Percentiles rank a stretch among this genome's conserved stretches.
These are phyloP conservation scores for Naganishia antarctica DNA, from an alignment of 768 basidiomycete species.

Conservation along the genomic window DNA sequence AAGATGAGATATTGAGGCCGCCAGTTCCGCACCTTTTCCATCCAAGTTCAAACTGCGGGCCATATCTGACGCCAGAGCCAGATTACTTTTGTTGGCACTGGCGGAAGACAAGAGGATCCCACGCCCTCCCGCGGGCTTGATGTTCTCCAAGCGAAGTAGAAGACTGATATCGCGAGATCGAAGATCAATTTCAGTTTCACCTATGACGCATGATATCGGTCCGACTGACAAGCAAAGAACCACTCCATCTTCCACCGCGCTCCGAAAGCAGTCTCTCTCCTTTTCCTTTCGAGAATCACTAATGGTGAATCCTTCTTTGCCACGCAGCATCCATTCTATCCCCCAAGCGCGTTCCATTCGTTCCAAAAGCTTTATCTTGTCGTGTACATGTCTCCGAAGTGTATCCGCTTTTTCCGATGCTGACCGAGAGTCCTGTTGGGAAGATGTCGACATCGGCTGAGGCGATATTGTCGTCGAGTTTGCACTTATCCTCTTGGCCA, in stretches of 20 bases:
- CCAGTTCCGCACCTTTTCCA: slow-evolving; percentile 62
- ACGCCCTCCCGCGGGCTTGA: neutral
- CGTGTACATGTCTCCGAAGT: slow-evolving; percentile 55
- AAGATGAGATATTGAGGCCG: slow-evolving; percentile 56
- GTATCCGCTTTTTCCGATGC: slow-evolving; percentile 26
- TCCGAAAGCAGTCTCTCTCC: slow-evolving; percentile 67
- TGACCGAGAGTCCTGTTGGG: slow-evolving; percentile 14
- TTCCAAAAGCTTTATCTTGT: slow-evolving; percentile 58
- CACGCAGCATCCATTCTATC: slow-evolving; percentile 54
- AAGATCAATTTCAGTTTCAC: neutral
- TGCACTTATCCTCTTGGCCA: neutral
- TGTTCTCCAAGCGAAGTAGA: neutral
- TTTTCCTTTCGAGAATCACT: slow-evolving; percentile 62
- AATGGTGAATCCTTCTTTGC: slow-evolving; percentile 52
- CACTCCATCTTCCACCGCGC: slow-evolving; percentile 75
- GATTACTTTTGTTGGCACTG: neutral
- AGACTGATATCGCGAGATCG: neutral
- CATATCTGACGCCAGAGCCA: slow-evolving; percentile 35
- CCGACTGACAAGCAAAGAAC: slow-evolving; percentile 82
- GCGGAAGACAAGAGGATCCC: neutral
- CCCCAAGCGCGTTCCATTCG: slow-evolving; percentile 74
- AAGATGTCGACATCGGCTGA: neutral
- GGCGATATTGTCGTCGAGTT: neutral
- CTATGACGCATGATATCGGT: neutral
- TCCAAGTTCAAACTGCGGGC: slow-evolving; percentile 55